These are phyloP conservation scores for Colletotrichum kahawae DNA, from an alignment of 2,329 filamentous ascomycete genomes.

Conservation along the genomic window DNA sequence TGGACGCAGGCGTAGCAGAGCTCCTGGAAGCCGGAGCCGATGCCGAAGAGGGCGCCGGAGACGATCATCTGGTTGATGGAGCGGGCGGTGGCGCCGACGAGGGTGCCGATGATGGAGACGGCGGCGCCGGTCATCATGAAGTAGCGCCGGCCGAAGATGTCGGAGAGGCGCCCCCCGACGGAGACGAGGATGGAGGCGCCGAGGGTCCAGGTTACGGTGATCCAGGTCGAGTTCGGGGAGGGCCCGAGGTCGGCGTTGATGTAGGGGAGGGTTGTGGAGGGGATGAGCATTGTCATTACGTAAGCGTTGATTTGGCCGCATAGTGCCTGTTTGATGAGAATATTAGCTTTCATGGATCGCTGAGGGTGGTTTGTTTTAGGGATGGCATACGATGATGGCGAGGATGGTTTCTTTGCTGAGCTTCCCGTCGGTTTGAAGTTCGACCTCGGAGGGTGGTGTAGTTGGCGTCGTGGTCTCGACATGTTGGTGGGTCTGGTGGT, in stretches of 20 bases:
- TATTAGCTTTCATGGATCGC: background rate
- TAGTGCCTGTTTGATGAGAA: conserved; percentile 4
- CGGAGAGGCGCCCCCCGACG: conserved; percentile 39
- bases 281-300: conserved; percentile 39
- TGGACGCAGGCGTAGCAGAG: conserved; percentile 39
- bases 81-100: conserved; percentile 43
- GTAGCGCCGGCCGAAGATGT: conserved; percentile 44
- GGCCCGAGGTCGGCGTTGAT: conserved; percentile 39
- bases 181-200: conserved; percentile 38
- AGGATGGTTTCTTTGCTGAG: background rate
- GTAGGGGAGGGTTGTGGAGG: conserved; percentile 34
- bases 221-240: conserved; percentile 38
- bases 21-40: conserved; percentile 43
- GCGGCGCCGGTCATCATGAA: conserved; percentile 40
- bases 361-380: rapidly evolving
- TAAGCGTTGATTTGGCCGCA: conserved; percentile 33
- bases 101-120: conserved; percentile 36
- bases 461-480: background rate
- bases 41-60: conserved; percentile 42
- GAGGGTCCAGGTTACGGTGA: conserved; percentile 36
- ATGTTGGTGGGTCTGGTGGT: background rate
- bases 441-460: background rate
- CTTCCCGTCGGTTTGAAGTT: background rate
- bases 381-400: background rate
- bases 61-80: conserved; percentile 45